Base-by-base conservation (phyloP, 2,329 filamentous ascomycete species). In the Aspergillus pseudoglaucus region DNA sequence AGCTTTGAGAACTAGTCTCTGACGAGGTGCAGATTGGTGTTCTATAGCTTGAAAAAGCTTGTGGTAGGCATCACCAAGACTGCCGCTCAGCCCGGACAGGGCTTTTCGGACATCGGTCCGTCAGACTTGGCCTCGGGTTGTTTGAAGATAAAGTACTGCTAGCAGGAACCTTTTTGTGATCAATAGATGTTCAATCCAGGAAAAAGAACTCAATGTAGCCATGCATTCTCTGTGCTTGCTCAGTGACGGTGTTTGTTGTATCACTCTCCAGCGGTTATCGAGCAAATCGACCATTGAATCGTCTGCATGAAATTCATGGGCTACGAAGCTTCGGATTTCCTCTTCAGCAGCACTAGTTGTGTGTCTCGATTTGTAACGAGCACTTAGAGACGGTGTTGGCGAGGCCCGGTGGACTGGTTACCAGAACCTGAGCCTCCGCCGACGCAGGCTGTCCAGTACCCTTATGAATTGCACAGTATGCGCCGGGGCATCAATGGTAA, bases 71-170 rank as follows among this genome's bases (percentile, higher is more conserved):
- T 46, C 35, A 8, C 33, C 37, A 9, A 46, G 25, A n/a, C 41
- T 35, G 25, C 44, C 18, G 37, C 44, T 38, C 18, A 47, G 35
- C n/a, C 18, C 14, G 18, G 33, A 22, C 1, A 48, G 10, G 22
- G 41, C 35, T 33, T 35, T 40, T 4, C 46, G 42, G 10, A 48
- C 37, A 7, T 42, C 46, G n/a, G 46, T 23, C 7, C 46, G 46
- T n/a, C 33, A 44, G 23, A 48, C 42, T 17, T 48, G 46, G 15
- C 42, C 46, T 2, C 46, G 18, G 20, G 45, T 48, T 14, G 30
- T 48, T n/a, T 45, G 46, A 9, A 48, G 35, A 44, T 48, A 32
- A 27, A 48, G 42, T 6, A 44, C 42, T 10, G 42, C 46, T 6
- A 48, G 42, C 14, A 48, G 46, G 23, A 48, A 48, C 42, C 46